phyloP scores from a whole-genome alignment of 257 asterid species.

The Scutellaria barbata region DNA sequence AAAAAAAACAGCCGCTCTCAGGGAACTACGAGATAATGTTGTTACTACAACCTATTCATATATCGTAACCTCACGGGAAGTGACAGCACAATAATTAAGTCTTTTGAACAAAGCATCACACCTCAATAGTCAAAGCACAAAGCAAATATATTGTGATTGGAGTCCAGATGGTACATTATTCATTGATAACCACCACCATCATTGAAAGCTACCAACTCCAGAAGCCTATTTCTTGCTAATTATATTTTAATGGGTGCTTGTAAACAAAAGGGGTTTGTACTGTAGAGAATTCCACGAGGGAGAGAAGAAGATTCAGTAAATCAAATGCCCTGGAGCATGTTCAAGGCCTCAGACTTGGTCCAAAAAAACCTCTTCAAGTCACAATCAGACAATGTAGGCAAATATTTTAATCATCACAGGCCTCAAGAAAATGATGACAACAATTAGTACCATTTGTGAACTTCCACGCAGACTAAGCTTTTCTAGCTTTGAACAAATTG shows the following conservation, averaged over 20 bases:
- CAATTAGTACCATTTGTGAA: background rate
- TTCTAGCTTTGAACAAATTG: background rate
- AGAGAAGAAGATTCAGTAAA: background rate
- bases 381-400: constrained; percentile 59
- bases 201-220: background rate
- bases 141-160: too few relatives aligned
- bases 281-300: background rate
- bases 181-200: background rate
- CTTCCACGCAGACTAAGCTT: too few relatives aligned
- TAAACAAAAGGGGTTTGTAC: background rate
- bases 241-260: background rate
- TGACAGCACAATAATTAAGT: too few relatives aligned
- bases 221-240: background rate
- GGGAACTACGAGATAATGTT: too few relatives aligned
- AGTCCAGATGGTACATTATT: too few relatives aligned
- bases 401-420: constrained; percentile 47
- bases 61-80: too few relatives aligned
- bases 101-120: too few relatives aligned
- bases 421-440: constrained; percentile 21
- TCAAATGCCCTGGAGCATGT: background rate
- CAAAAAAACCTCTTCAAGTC: constrained; percentile 24
- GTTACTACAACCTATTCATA: too few relatives aligned
- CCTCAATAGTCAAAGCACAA: too few relatives aligned
- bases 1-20: too few relatives aligned
- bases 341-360: constrained; percentile 36